Conservation (phyloP, 495 filamentous ascomycete species). For the Penicillium soppii region DNA sequence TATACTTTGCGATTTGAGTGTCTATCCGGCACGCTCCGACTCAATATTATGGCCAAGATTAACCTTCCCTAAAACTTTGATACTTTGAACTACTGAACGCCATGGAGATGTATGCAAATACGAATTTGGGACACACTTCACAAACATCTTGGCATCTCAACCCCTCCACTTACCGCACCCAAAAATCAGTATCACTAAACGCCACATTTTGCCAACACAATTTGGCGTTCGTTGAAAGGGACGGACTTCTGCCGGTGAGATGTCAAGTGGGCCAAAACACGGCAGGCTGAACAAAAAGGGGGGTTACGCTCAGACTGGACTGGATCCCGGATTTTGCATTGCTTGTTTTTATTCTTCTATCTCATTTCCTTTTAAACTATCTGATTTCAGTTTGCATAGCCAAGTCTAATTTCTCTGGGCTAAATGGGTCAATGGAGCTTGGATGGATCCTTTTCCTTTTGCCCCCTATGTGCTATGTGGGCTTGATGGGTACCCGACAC, state of each 20-base stretch:
- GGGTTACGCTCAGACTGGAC: constrained; percentile 7
- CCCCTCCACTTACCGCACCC: too few species aligned
- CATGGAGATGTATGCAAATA: background rate
- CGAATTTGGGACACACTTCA: background rate
- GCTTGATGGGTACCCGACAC: constrained; percentile 3
- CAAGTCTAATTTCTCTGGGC: constrained; percentile 11
- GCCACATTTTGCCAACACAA: constrained; percentile 7
- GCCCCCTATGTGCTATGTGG: background rate
- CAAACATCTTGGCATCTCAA: too few species aligned
- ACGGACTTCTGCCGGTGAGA: constrained; percentile 17
- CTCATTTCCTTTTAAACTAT: constrained; percentile 3
- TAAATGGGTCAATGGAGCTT: constrained; percentile 4
- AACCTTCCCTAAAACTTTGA: constrained; percentile 11
- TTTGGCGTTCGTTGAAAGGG: background rate
- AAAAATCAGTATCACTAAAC: constrained; percentile 2
- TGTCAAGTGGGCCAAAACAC: constrained; percentile 24
- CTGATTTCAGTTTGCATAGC: background rate
- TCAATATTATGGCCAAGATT: constrained; percentile 6
- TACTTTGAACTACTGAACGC: constrained; percentile 1
- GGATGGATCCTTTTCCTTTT: background rate
- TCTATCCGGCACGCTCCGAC: constrained; percentile 24
- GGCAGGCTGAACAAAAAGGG: constrained; percentile 19
- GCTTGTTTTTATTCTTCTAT: constrained; percentile 12
- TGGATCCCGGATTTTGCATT: constrained; percentile 6
- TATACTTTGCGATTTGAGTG: constrained; percentile 15